Evolutionary conservation across 2,329 filamentous ascomycete species (phyloP).

Genomic region (Endocalyx cinctus): DNA sequence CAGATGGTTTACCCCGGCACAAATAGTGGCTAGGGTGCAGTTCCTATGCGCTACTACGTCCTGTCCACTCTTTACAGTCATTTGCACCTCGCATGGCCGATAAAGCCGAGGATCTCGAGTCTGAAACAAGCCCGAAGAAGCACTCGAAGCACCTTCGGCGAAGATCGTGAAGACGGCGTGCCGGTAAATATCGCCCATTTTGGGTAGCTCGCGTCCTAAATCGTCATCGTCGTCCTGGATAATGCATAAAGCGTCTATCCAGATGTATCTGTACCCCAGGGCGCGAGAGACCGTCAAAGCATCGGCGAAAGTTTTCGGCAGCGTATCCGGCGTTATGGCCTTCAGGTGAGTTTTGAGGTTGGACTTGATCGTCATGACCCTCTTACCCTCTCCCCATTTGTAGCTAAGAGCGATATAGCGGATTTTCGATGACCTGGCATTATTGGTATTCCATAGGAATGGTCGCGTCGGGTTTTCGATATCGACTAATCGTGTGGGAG

Average conservation of each 20-base stretch:
- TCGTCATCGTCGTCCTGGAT: constrained; percentile 15
- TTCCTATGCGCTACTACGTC: background rate
- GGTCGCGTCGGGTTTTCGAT: constrained; percentile 4
- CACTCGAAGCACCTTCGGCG: constrained; percentile 11
- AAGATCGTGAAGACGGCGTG: constrained; percentile 12
- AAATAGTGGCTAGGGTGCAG: constrained; percentile 7
- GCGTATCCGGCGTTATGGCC: constrained; percentile 2
- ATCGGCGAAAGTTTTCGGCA: too few relatives aligned
- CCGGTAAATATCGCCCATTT: constrained; percentile 12
- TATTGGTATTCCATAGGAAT: background rate
- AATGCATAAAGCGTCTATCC: constrained; percentile 23
- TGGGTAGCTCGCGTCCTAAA: constrained; percentile 10
- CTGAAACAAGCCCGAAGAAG: constrained; percentile 13
- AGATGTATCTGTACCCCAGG: constrained; percentile 16
- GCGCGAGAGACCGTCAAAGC: constrained; percentile 7
- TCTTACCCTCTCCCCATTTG: constrained; percentile 6
- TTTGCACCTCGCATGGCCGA: constrained; percentile 6
- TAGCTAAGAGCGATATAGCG: constrained; percentile 12
- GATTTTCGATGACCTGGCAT: too few relatives aligned
- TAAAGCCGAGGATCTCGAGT: constrained; percentile 5
- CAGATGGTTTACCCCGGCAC: constrained; percentile 11
- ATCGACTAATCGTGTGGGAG: constrained; percentile 8
- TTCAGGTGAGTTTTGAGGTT: constrained; percentile 4
- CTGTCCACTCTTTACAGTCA: constrained; percentile 1
- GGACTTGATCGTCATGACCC: background rate